Percentiles rank a stretch among this genome's conserved stretches.
phyloP scores from a whole-genome alignment of 257 asterid species.

The Fraxinus americana region DNA sequence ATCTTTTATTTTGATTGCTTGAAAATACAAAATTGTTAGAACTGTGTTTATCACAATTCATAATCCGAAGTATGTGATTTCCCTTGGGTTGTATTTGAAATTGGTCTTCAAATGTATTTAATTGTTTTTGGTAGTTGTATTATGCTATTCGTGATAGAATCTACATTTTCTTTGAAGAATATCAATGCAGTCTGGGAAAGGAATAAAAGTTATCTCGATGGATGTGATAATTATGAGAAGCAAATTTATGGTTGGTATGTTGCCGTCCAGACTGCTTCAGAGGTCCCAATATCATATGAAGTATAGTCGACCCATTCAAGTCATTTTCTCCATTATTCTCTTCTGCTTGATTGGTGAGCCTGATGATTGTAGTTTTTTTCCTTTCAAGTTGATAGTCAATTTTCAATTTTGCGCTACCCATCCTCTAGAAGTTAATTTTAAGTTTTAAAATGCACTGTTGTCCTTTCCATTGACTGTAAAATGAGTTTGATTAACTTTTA shows the following conservation, averaged over 20 bases:
- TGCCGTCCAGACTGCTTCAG: constrained; percentile 76
- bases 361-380: constrained; percentile 21
- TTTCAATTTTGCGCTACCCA: background rate
- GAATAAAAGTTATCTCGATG: constrained; percentile 67
- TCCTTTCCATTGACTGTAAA: background rate
- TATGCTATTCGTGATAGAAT: constrained; percentile 16
- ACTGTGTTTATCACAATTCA: no score
- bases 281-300: constrained; percentile 87
- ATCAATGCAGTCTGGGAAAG: constrained; percentile 54
- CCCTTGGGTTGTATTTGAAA: constrained; percentile 7
- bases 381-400: constrained; percentile 4
- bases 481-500: constrained; percentile 2
- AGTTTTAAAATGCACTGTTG: background rate
- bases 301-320: constrained; percentile 72
- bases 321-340: constrained; percentile 50
- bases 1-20: no score
- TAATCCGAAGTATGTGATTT: constrained; percentile 57
- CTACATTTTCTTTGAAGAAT: constrained; percentile 44
- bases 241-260: constrained; percentile 84
- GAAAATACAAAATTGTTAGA: no score
- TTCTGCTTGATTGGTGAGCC: constrained; percentile 77
- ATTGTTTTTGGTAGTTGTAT: constrained; percentile 4
- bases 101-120: constrained; percentile 2
- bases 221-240: constrained; percentile 67
- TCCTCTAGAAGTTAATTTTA: background rate